A percentile compares a stretch with the other conserved stretches of the same genome.
Conservation (phyloP, 495 filamentous ascomycete species). For the Amniculicola lignicola region DNA sequence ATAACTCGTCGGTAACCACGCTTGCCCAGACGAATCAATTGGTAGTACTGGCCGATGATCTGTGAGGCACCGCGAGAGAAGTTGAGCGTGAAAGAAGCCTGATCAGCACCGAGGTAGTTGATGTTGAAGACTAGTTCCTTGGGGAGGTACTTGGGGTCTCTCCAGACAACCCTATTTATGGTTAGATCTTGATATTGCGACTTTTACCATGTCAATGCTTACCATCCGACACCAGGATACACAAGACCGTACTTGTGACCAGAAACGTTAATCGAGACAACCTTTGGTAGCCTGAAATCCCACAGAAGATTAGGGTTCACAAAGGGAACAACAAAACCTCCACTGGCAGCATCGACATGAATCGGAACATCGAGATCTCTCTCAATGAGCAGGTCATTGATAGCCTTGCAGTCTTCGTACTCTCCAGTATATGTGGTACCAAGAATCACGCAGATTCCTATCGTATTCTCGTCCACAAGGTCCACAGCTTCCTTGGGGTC, state of each 20-base stretch:
- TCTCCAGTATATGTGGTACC: constrained; percentile 95
- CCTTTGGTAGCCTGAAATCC: constrained; percentile 84
- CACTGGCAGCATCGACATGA: constrained; percentile 86
- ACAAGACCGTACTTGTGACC: constrained; percentile 83
- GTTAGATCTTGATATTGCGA: background rate
- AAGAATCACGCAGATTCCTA: constrained; percentile 86
- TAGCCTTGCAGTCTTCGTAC: constrained; percentile 86
- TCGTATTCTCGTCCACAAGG: constrained; percentile 91
- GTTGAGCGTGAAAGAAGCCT: constrained; percentile 96
- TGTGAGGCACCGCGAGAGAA: constrained; percentile 91
- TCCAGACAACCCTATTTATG: background rate
- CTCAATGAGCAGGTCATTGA: constrained; percentile 77
- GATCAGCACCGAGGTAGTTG: constrained; percentile 92
- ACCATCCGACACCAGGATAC: constrained; percentile 91
- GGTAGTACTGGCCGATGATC: constrained; percentile 94
- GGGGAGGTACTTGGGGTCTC: constrained; percentile 71
- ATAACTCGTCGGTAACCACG: constrained; percentile 84
- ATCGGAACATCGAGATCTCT: constrained; percentile 73
- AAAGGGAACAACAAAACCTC: constrained; percentile 89
- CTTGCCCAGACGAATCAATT: constrained; percentile 87
- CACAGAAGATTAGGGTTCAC: constrained; percentile 74
- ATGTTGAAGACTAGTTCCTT: constrained; percentile 95
- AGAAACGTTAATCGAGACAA: constrained; percentile 87
- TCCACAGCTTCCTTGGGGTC: constrained; percentile 78
- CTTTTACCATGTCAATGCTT: constrained; percentile 66